phyloP scores from a whole-genome alignment of 495 filamentous ascomycete species.

The Aspergillus bertholletiae region DNA sequence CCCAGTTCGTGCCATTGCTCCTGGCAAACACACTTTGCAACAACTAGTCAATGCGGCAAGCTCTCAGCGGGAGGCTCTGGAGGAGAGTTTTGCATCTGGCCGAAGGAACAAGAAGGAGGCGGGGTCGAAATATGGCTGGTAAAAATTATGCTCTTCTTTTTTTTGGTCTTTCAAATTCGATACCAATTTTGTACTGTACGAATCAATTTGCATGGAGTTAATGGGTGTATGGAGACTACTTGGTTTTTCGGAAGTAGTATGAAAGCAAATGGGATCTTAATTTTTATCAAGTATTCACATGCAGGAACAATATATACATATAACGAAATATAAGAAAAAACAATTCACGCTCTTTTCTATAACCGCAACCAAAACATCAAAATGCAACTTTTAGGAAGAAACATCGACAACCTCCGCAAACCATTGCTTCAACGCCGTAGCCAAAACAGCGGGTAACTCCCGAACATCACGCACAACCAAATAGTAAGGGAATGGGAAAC shows the following conservation, averaged over 20 bases:
- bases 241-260: not conserved
- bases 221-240: not conserved
- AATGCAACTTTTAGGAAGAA: slow-evolving; percentile 30
- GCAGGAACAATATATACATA: not conserved
- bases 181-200: not conserved
- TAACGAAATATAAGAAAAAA: slow-evolving; percentile 8
- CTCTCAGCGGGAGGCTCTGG: slow-evolving; percentile 75
- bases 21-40: slow-evolving; percentile 82
- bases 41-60: slow-evolving; percentile 80
- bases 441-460: slow-evolving; percentile 85
- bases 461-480: slow-evolving; percentile 87
- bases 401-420: slow-evolving; percentile 85
- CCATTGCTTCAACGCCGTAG: slow-evolving; percentile 89
- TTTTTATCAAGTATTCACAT: not conserved
- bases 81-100: slow-evolving; percentile 81
- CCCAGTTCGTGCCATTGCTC: slow-evolving; percentile 77
- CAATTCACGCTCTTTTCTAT: slow-evolving; percentile 12
- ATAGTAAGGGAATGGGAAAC: slow-evolving; percentile 95
- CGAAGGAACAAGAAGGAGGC: slow-evolving; percentile 73
- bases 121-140: slow-evolving; percentile 82
- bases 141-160: not conserved
- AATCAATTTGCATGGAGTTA: not conserved
- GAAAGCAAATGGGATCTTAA: not conserved
- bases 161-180: not conserved
- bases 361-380: slow-evolving; percentile 3